Evolutionary conservation across 495 filamentous ascomycete genomes (phyloP), one percentile per base, ranked within the genome.

Genomic region (Hypoxylon rickii): DNA sequence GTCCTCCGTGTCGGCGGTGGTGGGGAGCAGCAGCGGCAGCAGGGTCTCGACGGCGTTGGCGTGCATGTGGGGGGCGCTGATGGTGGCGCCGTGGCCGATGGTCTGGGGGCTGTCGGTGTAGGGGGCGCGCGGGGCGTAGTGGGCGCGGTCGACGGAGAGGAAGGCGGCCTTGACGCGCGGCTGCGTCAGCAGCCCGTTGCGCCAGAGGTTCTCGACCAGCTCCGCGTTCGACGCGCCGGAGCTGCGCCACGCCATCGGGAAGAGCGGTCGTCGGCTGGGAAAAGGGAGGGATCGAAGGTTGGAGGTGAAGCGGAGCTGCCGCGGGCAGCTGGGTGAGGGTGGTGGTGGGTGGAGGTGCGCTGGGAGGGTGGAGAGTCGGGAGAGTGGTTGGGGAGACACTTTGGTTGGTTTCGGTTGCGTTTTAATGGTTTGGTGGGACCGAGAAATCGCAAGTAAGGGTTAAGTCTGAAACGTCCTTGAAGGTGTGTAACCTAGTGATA

Each of bases 1-100:
- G 74, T 33, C 73, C 53, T 41, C 75, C 1, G 6, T 13, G 0
- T 21, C 16, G 7, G 7, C 5, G 3, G 40, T 3, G 3, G 40
- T 40, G 38, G 79, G 75, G 15, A 64, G 63, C 16, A 87, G 80
- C 70, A 71, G 85, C 38, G 81, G 82, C 12, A 90, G 79, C 1
- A 90, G 78, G 19, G 83, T 78, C 70, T 90, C 86, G 44, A 82
- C 79, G 26, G 88, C 88, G 26, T 85, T 79, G 66, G 89, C 93
- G 74, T 98, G 94, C 90, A 98, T 98, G 79, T 98, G 94, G 13
- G 94, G 94, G 16, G 94, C 94, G 21, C 88, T 92, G 61, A 98
- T 98, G 44, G 95, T 98, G 44, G 94, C 94, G 12, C 69, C 61
- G 70, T 89, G 83, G 44, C 95, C 93, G 73, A 98, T 97, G 49